These are phyloP conservation scores for Rosa multiflora DNA, from an alignment of 306 rosid genomes.

Conservation along the genomic window DNA sequence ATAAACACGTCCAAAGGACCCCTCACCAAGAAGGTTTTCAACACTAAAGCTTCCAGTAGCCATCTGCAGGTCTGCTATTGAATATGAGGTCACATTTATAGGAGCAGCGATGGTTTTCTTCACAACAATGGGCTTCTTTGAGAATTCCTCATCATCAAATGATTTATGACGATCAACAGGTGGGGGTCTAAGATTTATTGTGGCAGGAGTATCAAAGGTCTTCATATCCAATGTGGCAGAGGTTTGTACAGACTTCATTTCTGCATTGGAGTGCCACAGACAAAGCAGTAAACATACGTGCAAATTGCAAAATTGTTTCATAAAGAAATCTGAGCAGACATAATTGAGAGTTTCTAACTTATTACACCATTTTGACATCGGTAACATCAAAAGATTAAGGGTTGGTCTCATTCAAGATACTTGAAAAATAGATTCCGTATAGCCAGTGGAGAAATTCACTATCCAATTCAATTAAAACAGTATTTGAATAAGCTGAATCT, in stretches of 20 bases:
- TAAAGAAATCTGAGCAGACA: conserved; percentile 4
- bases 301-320: not conserved
- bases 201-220: conserved; percentile 52
- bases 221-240: conserved; percentile 54
- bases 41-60: conserved; percentile 95
- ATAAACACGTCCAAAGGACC: conserved; percentile 92
- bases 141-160: conserved; percentile 66
- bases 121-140: conserved; percentile 48
- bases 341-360: not conserved
- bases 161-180: conserved; percentile 88
- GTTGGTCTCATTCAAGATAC: not conserved
- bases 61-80: conserved; percentile 91
- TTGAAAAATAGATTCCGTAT: not conserved
- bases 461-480: not conserved
- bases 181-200: conserved; percentile 85
- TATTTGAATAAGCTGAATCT: not conserved
- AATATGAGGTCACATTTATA: conserved; percentile 69
- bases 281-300: conserved; percentile 3
- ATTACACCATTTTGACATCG: not conserved
- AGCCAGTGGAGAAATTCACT: not conserved
- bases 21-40: conserved; percentile 90
- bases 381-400: not conserved
- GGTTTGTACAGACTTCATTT: conserved; percentile 60
- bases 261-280: conserved; percentile 46
- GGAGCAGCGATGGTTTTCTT: conserved; percentile 57